Base-by-base conservation (phyloP, 768 basidiomycete species). In the Holtermannia corniformis region DNA sequence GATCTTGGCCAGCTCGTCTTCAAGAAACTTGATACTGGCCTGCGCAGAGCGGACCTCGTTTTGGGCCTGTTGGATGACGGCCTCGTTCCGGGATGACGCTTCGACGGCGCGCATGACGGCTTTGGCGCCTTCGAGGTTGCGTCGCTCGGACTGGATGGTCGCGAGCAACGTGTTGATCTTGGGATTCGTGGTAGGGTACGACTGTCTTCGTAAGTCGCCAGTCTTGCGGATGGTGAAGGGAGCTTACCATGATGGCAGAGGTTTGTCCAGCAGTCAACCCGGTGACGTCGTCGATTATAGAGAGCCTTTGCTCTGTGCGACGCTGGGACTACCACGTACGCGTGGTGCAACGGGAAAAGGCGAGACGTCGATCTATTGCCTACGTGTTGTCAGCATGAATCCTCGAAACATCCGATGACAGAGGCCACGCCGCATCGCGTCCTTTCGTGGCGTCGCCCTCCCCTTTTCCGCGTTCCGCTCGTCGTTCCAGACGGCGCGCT, bases 51-150 rank as follows among this genome's bases (percentile, higher is more conserved):
- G 57, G 32, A 72, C 70, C 48, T 72, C 70, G 47, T 72, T 72
- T 40, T 72, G 70, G 46, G 70, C 70, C 49, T 72, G 70, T 49
- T 70, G 67, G 43, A 72, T 72, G 43, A 72, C 70, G 2, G 68
- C 70, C 57, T 72, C 70, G 47, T 72, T 72, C 19, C 58, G 56
- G 3, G 68, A 70, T 16, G 70, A 72, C 0, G 64, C 65, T 56
- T 72, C 68, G 14, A 72, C 59, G 0, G 67, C 69, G 40, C 68
- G 56, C 58, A 71, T 65, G 28, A 67, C 65, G 1, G 67, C 69
- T 47, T 72, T 68, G 28, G 69, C 68, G 27, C 71, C 69, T 56
- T 69, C 64, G 26, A 67, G 50, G 49, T 67, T 70, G 26, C 69
- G 60, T 14, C 60, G 50, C 48, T 72, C 68, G 20, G 63, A 65